Conservation (phyloP, 1,284 basidiomycete genomes). For the Ganoderma leucocontextum region DNA sequence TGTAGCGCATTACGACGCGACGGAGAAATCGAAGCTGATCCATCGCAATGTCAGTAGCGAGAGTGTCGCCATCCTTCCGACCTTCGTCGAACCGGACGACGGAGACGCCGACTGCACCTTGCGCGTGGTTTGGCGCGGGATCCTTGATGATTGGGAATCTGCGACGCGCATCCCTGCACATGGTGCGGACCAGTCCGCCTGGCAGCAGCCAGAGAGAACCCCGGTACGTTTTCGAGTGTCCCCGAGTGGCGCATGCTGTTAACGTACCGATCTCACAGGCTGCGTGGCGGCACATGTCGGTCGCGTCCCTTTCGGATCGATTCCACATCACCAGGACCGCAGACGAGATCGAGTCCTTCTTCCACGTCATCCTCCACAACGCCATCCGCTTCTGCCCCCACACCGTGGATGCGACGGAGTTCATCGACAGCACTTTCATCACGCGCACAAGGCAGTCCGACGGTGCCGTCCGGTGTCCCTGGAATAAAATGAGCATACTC, state of each 20-base stretch:
- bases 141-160: slow-evolving; percentile 2
- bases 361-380: slow-evolving; percentile 6
- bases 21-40: neutral
- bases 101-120: neutral
- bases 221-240: neutral
- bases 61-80: neutral
- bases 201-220: neutral
- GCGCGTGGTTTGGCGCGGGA: slow-evolving; percentile 2
- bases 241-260: neutral
- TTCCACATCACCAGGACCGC: neutral
- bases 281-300: neutral
- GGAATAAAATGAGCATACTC: neutral
- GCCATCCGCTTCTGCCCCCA: slow-evolving; percentile 1
- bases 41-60: slow-evolving; percentile 12
- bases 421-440: neutral
- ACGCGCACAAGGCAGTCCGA: neutral
- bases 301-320: neutral
- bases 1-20: slow-evolving; percentile 5
- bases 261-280: neutral
- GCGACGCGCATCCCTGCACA: neutral
- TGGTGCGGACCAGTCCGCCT: neutral
- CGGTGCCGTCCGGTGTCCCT: neutral
- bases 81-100: neutral
- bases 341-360: slow-evolving; percentile 12
- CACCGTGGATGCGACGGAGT: neutral